phyloP scores from a whole-genome alignment of 306 rosid genomes.

The Pterocarpus macrocarpus region DNA sequence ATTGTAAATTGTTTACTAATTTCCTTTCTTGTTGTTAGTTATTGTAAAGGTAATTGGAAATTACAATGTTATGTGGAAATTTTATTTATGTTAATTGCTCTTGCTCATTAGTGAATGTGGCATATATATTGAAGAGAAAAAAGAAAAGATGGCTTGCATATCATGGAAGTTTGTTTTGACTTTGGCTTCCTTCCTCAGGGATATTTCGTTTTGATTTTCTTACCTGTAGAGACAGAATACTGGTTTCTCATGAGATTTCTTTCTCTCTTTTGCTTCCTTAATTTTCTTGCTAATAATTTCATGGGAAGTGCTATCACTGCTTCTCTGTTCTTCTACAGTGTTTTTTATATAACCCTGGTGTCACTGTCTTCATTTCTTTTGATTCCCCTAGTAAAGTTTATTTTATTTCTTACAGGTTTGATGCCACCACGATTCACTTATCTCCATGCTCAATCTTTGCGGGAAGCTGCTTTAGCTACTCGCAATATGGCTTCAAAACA shows the following conservation, averaged over 20 bases:
- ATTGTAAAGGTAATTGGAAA: conserved; percentile 20
- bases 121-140: not conserved
- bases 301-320: not conserved
- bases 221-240: conserved; percentile 3
- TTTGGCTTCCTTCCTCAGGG: not conserved
- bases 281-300: conserved; percentile 20
- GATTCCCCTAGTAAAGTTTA: conserved; percentile 9
- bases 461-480: conserved; percentile 71
- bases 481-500: conserved; percentile 46
- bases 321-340: conserved; percentile 7
- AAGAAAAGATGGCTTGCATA: conserved; percentile 6
- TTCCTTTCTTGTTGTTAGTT: too few relatives aligned
- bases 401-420: conserved; percentile 58
- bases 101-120: not conserved
- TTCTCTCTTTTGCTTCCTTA: not conserved
- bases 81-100: not conserved
- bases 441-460: conserved; percentile 59
- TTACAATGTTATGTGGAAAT: not conserved
- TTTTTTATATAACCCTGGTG: not conserved
- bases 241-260: not conserved
- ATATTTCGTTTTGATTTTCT: conserved; percentile 27
- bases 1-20: not conserved
- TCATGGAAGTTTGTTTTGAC: not conserved
- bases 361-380: conserved; percentile 24
- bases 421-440: conserved; percentile 59